Evolutionary conservation across 78 protist genomes (phyloP), one percentile per base, ranked within the genome.

Genomic region (Speleostelium caveatum): DNA sequence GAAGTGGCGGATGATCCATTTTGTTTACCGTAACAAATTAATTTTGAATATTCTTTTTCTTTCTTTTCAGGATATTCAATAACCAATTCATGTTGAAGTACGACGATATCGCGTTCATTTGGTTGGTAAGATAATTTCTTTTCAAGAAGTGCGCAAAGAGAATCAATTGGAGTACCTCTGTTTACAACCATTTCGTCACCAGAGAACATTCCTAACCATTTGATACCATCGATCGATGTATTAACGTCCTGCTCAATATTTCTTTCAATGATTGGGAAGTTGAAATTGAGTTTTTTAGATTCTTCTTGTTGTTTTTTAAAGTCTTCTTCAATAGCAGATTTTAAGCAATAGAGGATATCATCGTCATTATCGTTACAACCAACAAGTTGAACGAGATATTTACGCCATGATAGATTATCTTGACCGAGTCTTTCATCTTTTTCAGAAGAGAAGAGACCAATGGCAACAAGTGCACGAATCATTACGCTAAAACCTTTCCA

Each of bases 1-100:
- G 95, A 90, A 39, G 92, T 96, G 12, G 92, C 96, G 22, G 91
- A 60, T 10, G 65, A 35, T 45, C 79, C 83, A 71, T 53, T 55
- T 33, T 38, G 63, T 24, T 55, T 16, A 49, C 93, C 93, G 39
- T 41, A 86, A 22, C 86, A 75, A 33, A 86, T 61, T 21, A 86
- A 55, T 42, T 49, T 55, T 51, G 93, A 86, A 33, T 32, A 42
- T 69, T 76, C 86, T 74, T 75, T 71, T 58, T 86, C 86, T 1
- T 4, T 21, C 0, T 45, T 60, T 8, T 67, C 79, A 2, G 80
- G 28, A 19, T 72, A 33, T 41, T 69, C 74, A 8, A 77, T 42
- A 28, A 80, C 32, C 38, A 88, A 88, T 30, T 80, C 68, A 58
- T 77, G 94, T 51, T 76, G 83, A 0, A 90, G 63, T 1, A 90